Evolutionary conservation across 768 basidiomycete species (phyloP), one percentile per base, ranked within the genome.

Genomic region (Stropharia rugosoannulata): DNA sequence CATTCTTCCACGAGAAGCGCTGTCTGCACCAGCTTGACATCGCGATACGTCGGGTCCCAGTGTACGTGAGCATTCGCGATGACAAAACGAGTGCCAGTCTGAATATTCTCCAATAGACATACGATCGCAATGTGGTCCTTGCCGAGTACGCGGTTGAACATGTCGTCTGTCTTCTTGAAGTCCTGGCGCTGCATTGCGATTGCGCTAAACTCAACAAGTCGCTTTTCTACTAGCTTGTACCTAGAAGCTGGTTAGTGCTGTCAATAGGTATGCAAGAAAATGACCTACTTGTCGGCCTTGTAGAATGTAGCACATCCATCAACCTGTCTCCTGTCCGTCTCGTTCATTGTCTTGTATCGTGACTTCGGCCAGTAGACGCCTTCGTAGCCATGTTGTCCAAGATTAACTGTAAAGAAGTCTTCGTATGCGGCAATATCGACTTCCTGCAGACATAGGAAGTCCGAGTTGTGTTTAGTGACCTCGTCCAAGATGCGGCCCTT

Each of bases 231-330:
- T 19, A 99, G 84, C 59, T 88, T 83, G 72, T 93, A 99, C 67
- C 93, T 96, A 38, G 29, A 66, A 63, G 56, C 56, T 51, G 19
- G 49, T 39, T 32, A 51, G 43, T 29, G 40, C 15, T 58, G 18
- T 53, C 54, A 54, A 37, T 41, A 16, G 45, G 18, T 42, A 29
- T 52, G 15, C 56, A 46, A 36, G 43, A 55, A 36, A 52, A 46
- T 32, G 53, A 83, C 91, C 67, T 66, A 95, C 93, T 88, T 91
- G 66, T 84, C 78, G 57, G 83, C 75, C 76, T 95, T 96, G 84
- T 86, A 98, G 78, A 98, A 99, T 18, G 81, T 96, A 2, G 96
- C 96, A 79, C 95, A 95, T 15, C 97, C 97, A 73, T 99, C 97
- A 19, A 99, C 96, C 68, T 81, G 78, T 60, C 90, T 81, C 66